Evolutionary conservation across 169 alveolate genomes (phyloP).

Genomic region (Babesia divergens): DNA sequence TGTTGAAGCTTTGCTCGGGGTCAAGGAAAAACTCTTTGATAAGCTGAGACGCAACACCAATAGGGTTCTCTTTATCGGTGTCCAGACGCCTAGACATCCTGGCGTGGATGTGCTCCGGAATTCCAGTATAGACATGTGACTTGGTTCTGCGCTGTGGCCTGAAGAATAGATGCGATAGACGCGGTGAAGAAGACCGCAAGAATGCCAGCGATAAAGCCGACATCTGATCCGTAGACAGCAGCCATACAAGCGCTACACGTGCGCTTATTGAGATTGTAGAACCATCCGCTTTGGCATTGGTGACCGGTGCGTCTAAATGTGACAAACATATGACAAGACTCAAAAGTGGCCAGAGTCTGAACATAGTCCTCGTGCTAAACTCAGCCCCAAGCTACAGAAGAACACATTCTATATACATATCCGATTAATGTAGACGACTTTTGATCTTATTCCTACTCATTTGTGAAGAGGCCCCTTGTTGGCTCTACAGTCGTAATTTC

Average conservation of each 20-base stretch:
- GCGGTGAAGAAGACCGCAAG: neutral
- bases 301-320: slow-evolving; percentile 14
- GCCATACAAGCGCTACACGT: neutral
- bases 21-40: slow-evolving; percentile 42
- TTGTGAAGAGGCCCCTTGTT: too few relatives aligned
- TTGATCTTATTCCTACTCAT: too few relatives aligned
- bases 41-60: slow-evolving; percentile 25
- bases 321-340: slow-evolving; percentile 1
- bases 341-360: slow-evolving; percentile 35
- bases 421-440: too few relatives aligned
- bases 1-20: neutral
- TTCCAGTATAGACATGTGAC: slow-evolving; percentile 4
- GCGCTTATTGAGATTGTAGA: neutral
- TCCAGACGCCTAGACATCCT: slow-evolving; percentile 45
- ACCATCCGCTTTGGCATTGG: neutral
- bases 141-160: neutral
- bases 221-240: neutral
- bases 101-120: slow-evolving; percentile 31
- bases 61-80: slow-evolving; percentile 21
- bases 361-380: slow-evolving; percentile 15
- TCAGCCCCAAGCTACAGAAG: too few relatives aligned
- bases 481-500: too few relatives aligned
- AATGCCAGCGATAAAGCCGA: neutral
- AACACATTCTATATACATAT: too few relatives aligned
- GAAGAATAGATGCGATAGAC: neutral